Conservation (phyloP, 306 rosid species). For the Prunus salicina region DNA sequence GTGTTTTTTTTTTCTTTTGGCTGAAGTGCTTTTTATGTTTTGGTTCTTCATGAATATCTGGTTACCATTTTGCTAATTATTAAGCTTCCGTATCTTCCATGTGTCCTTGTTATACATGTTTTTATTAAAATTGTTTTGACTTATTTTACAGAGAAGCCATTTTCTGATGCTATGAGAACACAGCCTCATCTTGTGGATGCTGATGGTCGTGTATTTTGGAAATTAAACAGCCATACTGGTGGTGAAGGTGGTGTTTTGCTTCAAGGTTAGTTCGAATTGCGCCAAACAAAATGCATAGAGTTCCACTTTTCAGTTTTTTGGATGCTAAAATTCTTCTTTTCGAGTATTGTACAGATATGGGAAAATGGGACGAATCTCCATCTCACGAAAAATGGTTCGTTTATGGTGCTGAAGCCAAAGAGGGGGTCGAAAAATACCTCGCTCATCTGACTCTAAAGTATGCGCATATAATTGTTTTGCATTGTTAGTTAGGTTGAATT, state of each 20-base stretch:
- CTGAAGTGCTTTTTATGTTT: not conserved
- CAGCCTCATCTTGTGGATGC: conserved; percentile 36
- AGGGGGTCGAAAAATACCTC: conserved; percentile 31
- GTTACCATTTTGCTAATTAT: not conserved
- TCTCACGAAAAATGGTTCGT: conserved; percentile 35
- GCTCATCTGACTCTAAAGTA: conserved; percentile 25
- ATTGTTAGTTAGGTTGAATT: not conserved
- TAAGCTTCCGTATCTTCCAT: not conserved
- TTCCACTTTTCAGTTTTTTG: not conserved
- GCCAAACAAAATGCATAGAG: not conserved
- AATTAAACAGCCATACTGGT: conserved; percentile 27
- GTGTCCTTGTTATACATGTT: not conserved
- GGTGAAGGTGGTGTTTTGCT: conserved; percentile 31
- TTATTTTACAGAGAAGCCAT: conserved; percentile 25
- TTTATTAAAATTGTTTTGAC: not conserved
- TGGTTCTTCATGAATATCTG: not conserved
- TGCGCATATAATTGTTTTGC: not conserved
- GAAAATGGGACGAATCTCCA: conserved; percentile 25
- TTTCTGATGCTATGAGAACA: conserved; percentile 33
- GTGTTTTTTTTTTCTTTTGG: not conserved
- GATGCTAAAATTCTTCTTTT: not conserved
- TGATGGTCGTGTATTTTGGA: conserved; percentile 43
- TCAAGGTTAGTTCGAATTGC: conserved; percentile 34
- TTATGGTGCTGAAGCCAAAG: conserved; percentile 35
- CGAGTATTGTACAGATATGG: conserved; percentile 27